Evolutionary conservation across 2,329 filamentous ascomycete species (phyloP).

Genomic region (Exophiala sp.): DNA sequence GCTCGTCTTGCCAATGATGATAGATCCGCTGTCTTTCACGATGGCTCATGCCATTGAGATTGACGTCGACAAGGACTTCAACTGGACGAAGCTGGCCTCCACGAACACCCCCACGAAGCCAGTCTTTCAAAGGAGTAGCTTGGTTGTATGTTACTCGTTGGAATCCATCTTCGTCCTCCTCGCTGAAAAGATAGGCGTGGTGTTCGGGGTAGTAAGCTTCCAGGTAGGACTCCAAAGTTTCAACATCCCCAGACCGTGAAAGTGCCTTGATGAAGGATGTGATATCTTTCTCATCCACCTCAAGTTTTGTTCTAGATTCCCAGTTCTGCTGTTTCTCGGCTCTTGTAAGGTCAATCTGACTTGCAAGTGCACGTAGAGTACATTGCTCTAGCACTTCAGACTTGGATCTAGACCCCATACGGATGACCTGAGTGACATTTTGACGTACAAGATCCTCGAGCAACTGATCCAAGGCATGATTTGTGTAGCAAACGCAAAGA

Average conservation of each 20-base stretch:
- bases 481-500: constrained; percentile 49
- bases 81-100: background rate
- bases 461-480: constrained; percentile 56
- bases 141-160: constrained; percentile 5
- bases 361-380: constrained; percentile 48
- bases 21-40: constrained; percentile 1
- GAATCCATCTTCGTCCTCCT: constrained; percentile 27
- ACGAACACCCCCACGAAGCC: background rate
- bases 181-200: constrained; percentile 24
- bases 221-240: constrained; percentile 24
- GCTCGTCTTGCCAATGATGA: background rate
- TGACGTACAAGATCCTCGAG: constrained; percentile 56
- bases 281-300: constrained; percentile 25
- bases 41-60: background rate
- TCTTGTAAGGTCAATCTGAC: constrained; percentile 36
- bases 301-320: constrained; percentile 30
- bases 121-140: background rate
- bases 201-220: constrained; percentile 13
- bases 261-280: constrained; percentile 3
- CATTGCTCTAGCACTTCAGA: constrained; percentile 49
- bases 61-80: background rate
- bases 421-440: constrained; percentile 49
- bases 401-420: constrained; percentile 59
- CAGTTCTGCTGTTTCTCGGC: constrained; percentile 34
- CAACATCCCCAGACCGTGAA: background rate